phyloP scores from a whole-genome alignment of 306 rosid species.

The Prunus persica region Prunus_persica_NCBIv2 NC_034009.1:12808501-12809000 shows the following conservation, averaged over 20 bases:
- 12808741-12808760: not conserved
- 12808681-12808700: no score
- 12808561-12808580: not conserved
- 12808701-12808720: not conserved
- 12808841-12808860: no score
- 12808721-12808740: not conserved
- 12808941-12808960: not conserved
- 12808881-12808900: no score
- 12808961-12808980: conserved; percentile 10
- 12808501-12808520: not conserved
- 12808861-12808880: no score
- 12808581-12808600: not conserved
- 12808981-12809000: conserved; percentile 59
- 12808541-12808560: not conserved
- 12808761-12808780: not conserved
- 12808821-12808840: no score
- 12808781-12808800: not conserved
- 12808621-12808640: not conserved
- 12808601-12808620: not conserved
- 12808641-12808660: not conserved
- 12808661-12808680: not conserved
- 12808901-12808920: no score
- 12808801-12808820: not conserved
- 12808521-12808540: not conserved
- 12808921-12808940: no score